Percentiles rank a stretch among this genome's conserved stretches.
These are phyloP conservation scores for Talaromyces sp. DNA, from an alignment of 2,329 filamentous ascomycete genomes.

Conservation along the genomic window DNA sequence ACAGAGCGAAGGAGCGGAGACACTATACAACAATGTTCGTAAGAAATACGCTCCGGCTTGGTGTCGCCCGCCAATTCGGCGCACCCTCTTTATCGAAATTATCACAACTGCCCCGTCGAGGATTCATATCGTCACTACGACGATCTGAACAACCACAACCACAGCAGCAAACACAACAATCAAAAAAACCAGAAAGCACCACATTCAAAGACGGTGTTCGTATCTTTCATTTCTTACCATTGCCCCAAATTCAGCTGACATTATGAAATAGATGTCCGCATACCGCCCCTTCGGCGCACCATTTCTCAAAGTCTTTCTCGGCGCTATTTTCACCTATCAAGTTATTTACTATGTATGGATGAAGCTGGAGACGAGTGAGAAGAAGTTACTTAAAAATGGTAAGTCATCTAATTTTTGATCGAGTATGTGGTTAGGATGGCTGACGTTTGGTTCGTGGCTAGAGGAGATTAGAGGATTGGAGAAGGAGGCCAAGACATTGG, in stretches of 20 bases:
- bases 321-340: slow-evolving; percentile 49
- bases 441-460: slow-evolving; percentile 19
- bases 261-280: slow-evolving; percentile 33
- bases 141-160: slow-evolving; percentile 9
- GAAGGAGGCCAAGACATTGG: slow-evolving; percentile 35
- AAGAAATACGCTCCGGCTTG: neutral
- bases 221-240: neutral
- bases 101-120: neutral
- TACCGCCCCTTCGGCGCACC: slow-evolving; percentile 42
- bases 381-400: slow-evolving; percentile 42
- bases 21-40: neutral
- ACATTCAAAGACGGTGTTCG: slow-evolving; percentile 32
- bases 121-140: slow-evolving; percentile 12
- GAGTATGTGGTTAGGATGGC: neutral
- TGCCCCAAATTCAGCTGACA: neutral
- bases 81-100: neutral
- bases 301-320: slow-evolving; percentile 48
- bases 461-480: slow-evolving; percentile 36
- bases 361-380: slow-evolving; percentile 47
- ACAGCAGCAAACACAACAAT: slow-evolving; percentile 1
- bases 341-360: slow-evolving; percentile 48
- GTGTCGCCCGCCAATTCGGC: neutral
- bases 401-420: slow-evolving; percentile 18
- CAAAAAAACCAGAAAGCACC: slow-evolving; percentile 14
- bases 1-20: neutral